phyloP scores from a whole-genome alignment of 2,329 filamentous ascomycete species.

The Aspergillus niger region DNA sequence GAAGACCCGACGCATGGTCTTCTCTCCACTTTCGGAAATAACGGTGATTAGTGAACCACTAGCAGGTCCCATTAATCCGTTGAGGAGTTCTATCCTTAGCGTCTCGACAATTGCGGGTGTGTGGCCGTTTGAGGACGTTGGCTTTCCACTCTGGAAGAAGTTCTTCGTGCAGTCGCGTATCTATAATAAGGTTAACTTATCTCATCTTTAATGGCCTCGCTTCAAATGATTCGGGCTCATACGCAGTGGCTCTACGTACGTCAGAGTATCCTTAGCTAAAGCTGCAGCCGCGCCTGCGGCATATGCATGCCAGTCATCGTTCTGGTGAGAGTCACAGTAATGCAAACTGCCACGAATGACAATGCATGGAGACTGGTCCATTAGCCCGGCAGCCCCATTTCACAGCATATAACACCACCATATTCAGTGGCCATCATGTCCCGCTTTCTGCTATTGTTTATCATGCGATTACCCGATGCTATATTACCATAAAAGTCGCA shows the following conservation, averaged over 20 bases:
- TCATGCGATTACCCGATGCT: background rate
- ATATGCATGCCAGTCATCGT: constrained; percentile 6
- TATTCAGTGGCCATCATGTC: background rate
- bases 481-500: background rate
- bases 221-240: background rate
- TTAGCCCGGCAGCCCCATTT: constrained; percentile 16
- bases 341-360: constrained; percentile 22
- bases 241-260: background rate
- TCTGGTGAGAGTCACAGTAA: constrained; percentile 18
- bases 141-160: background rate
- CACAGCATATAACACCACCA: background rate
- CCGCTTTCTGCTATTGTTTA: background rate
- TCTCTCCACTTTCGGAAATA: constrained; percentile 29
- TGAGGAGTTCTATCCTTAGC: background rate
- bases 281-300: constrained; percentile 12
- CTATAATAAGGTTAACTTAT: background rate
- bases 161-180: background rate
- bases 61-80: constrained; percentile 27
- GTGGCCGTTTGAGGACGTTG: background rate
- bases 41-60: constrained; percentile 33
- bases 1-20: constrained; percentile 15
- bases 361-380: constrained; percentile 16
- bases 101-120: background rate
- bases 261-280: background rate
- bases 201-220: background rate